phyloP scores from a whole-genome alignment of 805 yeast species.

The Ogataea neopini region DNA sequence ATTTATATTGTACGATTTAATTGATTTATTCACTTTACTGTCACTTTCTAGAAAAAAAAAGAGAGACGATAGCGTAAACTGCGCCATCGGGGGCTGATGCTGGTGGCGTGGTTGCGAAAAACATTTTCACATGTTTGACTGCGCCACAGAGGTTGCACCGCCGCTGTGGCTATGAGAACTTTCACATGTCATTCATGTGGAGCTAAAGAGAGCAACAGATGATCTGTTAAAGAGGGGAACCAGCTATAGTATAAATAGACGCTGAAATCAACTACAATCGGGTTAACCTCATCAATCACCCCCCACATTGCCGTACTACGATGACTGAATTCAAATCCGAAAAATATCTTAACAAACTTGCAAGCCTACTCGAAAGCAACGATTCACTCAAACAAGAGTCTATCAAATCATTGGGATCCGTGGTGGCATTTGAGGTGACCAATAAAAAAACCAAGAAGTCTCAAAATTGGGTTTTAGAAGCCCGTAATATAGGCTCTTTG shows the following conservation, averaged over 20 bases:
- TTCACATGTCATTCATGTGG: constrained; percentile 18
- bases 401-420: constrained; percentile 30
- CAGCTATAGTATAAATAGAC: constrained; percentile 2
- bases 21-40: background rate
- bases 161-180: background rate
- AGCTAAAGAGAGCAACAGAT: constrained; percentile 6
- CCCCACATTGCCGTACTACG: no score
- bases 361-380: constrained; percentile 19
- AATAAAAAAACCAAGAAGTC: constrained; percentile 59
- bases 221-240: constrained; percentile 3
- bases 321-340: constrained; percentile 21
- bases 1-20: no score
- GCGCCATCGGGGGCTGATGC: background rate
- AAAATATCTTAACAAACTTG: constrained; percentile 17
- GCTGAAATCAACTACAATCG: background rate
- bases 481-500: constrained; percentile 56
- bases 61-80: background rate
- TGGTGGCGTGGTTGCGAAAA: background rate
- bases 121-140: constrained; percentile 14
- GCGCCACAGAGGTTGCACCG: no score
- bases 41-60: constrained; percentile 6
- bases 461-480: constrained; percentile 63
- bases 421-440: constrained; percentile 64
- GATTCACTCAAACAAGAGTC: constrained; percentile 22
- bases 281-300: no score